These are phyloP conservation scores for Colletotrichum tropicale DNA, from an alignment of 2,329 filamentous ascomycete genomes.

Conservation along the genomic window DNA sequence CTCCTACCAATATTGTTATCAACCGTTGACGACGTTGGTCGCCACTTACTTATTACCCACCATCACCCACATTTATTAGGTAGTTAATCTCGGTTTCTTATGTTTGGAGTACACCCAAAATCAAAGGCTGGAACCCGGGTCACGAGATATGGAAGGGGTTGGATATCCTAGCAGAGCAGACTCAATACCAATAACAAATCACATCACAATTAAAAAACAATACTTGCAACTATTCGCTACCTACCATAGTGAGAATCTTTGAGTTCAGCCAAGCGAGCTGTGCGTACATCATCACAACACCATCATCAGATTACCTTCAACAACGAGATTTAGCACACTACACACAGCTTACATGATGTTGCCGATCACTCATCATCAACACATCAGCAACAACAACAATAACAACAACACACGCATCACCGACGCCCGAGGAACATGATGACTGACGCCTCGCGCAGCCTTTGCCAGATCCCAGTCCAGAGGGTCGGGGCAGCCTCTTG, in stretches of 20 bases:
- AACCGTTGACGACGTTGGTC: not conserved
- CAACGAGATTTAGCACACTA: not conserved
- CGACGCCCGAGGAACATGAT: not conserved
- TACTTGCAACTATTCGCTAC: not conserved
- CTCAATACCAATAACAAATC: conserved; percentile 4
- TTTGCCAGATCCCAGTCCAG: conserved; percentile 3
- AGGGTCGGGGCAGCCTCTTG: conserved; percentile 16
- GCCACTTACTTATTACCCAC: not conserved
- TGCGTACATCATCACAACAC: not conserved
- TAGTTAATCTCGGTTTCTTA: conserved; percentile 10
- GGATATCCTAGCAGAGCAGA: conserved; percentile 13
- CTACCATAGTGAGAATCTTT: not conserved
- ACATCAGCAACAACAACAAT: not conserved
- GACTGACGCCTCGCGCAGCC: conserved; percentile 14
- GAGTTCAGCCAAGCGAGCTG: not conserved
- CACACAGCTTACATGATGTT: not conserved
- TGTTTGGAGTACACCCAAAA: conserved; percentile 2
- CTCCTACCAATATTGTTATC: not conserved
- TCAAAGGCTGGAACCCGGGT: conserved; percentile 12
- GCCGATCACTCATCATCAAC: not conserved
- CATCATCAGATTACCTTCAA: not conserved
- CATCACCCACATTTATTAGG: not conserved
- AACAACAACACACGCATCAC: not conserved
- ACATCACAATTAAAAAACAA: not conserved
- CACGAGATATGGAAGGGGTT: conserved; percentile 5